These are phyloP conservation scores for Saccharomyces hybrid DNA, from an alignment of 1,139 yeast species.

Conservation along the genomic window DNA sequence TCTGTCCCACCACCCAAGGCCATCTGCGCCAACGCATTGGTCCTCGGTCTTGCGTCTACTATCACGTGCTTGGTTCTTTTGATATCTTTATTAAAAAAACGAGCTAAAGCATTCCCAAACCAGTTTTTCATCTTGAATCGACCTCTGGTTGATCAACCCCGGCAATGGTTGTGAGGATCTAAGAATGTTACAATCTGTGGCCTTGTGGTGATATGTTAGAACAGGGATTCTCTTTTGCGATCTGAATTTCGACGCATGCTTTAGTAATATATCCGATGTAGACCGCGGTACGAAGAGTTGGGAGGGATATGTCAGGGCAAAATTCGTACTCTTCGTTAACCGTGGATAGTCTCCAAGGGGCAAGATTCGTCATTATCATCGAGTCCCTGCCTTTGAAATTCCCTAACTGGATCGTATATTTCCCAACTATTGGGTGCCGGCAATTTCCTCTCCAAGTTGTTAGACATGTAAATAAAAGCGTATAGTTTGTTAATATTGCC, in stretches of 20 bases:
- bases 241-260: constrained; percentile 77
- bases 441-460: constrained; percentile 43
- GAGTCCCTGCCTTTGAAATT: constrained; percentile 62
- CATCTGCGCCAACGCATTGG: constrained; percentile 94
- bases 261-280: constrained; percentile 73
- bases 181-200: constrained; percentile 72
- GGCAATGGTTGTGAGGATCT: constrained; percentile 91
- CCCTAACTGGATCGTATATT: constrained; percentile 53
- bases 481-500: constrained; percentile 51
- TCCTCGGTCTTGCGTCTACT: constrained; percentile 84
- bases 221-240: constrained; percentile 83
- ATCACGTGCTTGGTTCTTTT: constrained; percentile 40
- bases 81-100: constrained; percentile 1
- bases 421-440: constrained; percentile 55
- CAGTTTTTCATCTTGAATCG: constrained; percentile 84
- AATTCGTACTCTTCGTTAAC: constrained; percentile 60
- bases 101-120: constrained; percentile 57
- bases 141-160: constrained; percentile 80
- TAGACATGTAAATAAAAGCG: constrained; percentile 64
- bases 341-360: constrained; percentile 65
- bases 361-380: constrained; percentile 19
- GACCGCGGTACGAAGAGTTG: constrained; percentile 59
- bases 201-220: constrained; percentile 63
- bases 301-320: constrained; percentile 72
- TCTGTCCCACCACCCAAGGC: constrained; percentile 97